Conservation (phyloP, 23 red algal species). For the Agarophyton chilense region DNA sequence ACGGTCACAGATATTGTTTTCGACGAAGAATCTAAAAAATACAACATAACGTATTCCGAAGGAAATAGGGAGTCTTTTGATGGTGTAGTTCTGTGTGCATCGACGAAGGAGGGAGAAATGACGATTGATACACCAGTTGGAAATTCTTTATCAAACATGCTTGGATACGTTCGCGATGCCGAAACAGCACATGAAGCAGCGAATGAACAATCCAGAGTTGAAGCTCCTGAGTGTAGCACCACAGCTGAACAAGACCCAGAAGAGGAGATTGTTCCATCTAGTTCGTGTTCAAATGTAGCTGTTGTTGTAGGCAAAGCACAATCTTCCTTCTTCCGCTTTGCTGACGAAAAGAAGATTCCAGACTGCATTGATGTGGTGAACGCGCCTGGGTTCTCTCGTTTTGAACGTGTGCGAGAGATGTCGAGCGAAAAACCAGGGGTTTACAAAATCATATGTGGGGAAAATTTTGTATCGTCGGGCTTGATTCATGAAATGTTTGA, state of each 20-base stretch:
- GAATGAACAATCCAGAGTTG: not conserved
- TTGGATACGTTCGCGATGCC: constrained; percentile 35
- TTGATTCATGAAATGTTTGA: constrained; percentile 58
- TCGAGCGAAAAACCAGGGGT: constrained; percentile 16
- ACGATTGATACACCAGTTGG: constrained; percentile 42
- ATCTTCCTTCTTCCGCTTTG: constrained; percentile 61
- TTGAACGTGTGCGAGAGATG: constrained; percentile 41
- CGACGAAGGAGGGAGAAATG: constrained; percentile 34
- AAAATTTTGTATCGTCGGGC: constrained; percentile 30
- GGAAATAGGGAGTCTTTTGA: constrained; percentile 31
- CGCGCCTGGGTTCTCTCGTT: constrained; percentile 29
- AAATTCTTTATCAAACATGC: constrained; percentile 16
- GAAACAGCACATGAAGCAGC: not conserved
- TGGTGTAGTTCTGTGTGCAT: constrained; percentile 54
- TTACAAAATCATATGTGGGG: constrained; percentile 37
- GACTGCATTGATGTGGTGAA: constrained; percentile 37
- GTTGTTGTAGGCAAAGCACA: constrained; percentile 33
- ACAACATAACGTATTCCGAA: constrained; percentile 18
- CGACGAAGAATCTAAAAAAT: not conserved
- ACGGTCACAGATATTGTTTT: constrained; percentile 30
- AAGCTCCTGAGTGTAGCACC: not conserved
- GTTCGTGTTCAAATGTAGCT: constrained; percentile 48
- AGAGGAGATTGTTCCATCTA: not conserved
- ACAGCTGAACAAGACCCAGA: not conserved
- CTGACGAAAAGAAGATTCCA: constrained; percentile 38